Conservation (phyloP, 495 filamentous ascomycete species). For the Trichoderma reesei region DNA sequence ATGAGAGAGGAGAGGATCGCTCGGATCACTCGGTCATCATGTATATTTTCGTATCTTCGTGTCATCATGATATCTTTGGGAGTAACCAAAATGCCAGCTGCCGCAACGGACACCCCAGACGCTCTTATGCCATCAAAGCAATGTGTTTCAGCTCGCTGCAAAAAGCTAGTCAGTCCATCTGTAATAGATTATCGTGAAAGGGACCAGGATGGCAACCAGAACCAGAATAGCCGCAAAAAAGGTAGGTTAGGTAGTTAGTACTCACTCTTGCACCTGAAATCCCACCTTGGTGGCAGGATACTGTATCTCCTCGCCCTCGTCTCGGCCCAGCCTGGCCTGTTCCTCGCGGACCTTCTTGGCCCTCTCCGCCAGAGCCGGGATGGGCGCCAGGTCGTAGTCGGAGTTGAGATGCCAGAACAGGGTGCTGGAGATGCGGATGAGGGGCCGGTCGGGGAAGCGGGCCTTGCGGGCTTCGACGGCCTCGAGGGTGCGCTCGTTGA, state of each 20-base stretch:
- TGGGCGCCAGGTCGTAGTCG: slow-evolving; percentile 36
- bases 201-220: not conserved
- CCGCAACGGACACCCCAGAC: not conserved
- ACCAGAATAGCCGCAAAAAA: not conserved
- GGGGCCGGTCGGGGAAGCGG: slow-evolving; percentile 31
- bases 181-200: not conserved
- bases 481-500: slow-evolving; percentile 34
- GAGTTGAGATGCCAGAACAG: slow-evolving; percentile 43
- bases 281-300: slow-evolving; percentile 39
- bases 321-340: slow-evolving; percentile 31
- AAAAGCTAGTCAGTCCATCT: not conserved
- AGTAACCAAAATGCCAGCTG: not conserved
- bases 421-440: slow-evolving; percentile 38
- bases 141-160: slow-evolving; percentile 33
- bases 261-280: slow-evolving; percentile 37
- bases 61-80: not conserved
- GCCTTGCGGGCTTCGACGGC: slow-evolving; percentile 25
- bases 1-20: not conserved
- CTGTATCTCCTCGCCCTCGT: slow-evolving; percentile 35
- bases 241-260: slow-evolving; percentile 11
- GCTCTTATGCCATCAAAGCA: slow-evolving; percentile 27
- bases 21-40: not conserved
- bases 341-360: slow-evolving; percentile 29
- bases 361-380: slow-evolving; percentile 26
- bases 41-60: not conserved